Conservation (phyloP, 495 filamentous ascomycete species). For the Viridothelium virens region DNA sequence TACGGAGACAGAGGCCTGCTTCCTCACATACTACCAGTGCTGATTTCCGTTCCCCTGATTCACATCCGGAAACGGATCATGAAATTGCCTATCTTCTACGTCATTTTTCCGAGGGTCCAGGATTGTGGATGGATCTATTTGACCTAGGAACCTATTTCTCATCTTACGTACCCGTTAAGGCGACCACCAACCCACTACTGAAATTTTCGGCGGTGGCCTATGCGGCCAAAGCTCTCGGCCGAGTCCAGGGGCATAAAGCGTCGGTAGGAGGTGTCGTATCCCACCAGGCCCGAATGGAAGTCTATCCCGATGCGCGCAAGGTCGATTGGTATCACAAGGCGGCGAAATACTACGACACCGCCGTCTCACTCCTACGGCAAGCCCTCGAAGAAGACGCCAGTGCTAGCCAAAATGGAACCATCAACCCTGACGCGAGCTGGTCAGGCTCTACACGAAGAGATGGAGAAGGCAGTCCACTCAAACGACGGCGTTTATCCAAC, state of each 20-base stretch:
- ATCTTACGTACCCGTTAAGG: slow-evolving; percentile 50
- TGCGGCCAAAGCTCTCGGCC: slow-evolving; percentile 54
- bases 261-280: slow-evolving; percentile 43
- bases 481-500: slow-evolving; percentile 37
- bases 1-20: not conserved
- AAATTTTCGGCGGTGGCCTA: slow-evolving; percentile 55
- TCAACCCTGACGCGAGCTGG: not conserved
- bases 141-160: slow-evolving; percentile 54
- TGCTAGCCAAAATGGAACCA: not conserved
- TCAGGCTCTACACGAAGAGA: slow-evolving; percentile 4
- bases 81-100: slow-evolving; percentile 54
- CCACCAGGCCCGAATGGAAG: slow-evolving; percentile 46
- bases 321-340: slow-evolving; percentile 51
- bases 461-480: slow-evolving; percentile 30
- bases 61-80: slow-evolving; percentile 35
- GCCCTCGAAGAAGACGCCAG: slow-evolving; percentile 43
- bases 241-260: slow-evolving; percentile 46
- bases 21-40: slow-evolving; percentile 6
- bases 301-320: slow-evolving; percentile 42
- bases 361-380: slow-evolving; percentile 55
- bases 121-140: slow-evolving; percentile 60
- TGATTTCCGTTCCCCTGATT: slow-evolving; percentile 4
- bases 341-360: slow-evolving; percentile 56
- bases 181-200: slow-evolving; percentile 49
- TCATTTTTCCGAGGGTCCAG: slow-evolving; percentile 54